A percentile compares a stretch with the other conserved stretches of the same genome.
phyloP scores from a whole-genome alignment of 1,284 basidiomycete species.

The Quambalaria eucalypti region DNA sequence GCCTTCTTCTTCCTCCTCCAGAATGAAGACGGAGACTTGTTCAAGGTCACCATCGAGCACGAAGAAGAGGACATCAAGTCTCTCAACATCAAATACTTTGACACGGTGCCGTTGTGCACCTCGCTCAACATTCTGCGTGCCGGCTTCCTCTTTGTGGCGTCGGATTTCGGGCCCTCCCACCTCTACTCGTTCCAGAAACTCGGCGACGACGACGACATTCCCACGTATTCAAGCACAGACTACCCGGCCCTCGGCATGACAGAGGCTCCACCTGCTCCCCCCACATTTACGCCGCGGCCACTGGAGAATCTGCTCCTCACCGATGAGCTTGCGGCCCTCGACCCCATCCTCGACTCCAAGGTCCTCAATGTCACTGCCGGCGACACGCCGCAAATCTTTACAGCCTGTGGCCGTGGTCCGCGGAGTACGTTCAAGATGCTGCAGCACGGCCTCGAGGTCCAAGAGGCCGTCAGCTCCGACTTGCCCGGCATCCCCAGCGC shows the following conservation, averaged over 20 bases:
- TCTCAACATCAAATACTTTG: constrained; percentile 46
- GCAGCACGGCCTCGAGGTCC: constrained; percentile 41
- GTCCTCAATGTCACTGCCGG: constrained; percentile 30
- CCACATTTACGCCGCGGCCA: constrained; percentile 35
- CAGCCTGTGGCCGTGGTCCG: constrained; percentile 38
- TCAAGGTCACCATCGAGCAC: constrained; percentile 46
- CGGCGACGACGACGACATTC: constrained; percentile 43
- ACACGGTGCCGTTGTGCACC: constrained; percentile 42
- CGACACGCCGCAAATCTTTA: constrained; percentile 44
- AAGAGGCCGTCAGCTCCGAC: constrained; percentile 44
- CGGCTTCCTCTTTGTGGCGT: constrained; percentile 43
- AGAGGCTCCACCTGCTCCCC: constrained; percentile 15
- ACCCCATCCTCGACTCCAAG: constrained; percentile 41
- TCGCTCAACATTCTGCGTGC: constrained; percentile 39
- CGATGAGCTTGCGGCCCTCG: constrained; percentile 35
- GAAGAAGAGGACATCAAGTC: constrained; percentile 39
- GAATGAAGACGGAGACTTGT: constrained; percentile 43
- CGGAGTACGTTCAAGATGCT: constrained; percentile 43
- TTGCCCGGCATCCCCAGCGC: constrained; percentile 43
- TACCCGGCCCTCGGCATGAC: constrained; percentile 27
- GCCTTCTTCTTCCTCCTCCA: constrained; percentile 45
- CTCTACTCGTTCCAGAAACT: constrained; percentile 46
- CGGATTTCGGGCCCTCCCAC: constrained; percentile 33
- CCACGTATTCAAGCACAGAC: constrained; percentile 33
- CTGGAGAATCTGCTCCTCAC: constrained; percentile 41